Conservation (phyloP, 2,329 filamentous ascomycete genomes). For the Exophiala sp. region DNA sequence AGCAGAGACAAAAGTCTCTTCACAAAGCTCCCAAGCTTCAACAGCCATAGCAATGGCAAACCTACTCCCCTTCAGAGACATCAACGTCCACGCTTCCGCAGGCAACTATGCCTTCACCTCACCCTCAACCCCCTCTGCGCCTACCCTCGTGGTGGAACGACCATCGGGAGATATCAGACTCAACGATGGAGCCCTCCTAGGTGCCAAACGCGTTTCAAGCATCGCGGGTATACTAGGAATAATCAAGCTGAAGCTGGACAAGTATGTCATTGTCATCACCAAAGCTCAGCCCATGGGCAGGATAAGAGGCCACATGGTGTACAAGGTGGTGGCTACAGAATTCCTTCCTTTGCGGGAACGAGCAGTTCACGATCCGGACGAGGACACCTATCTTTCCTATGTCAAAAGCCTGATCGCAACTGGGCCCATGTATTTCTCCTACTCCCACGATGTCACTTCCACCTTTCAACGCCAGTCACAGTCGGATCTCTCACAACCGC, state of each 20-base stretch:
- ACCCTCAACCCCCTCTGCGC: slow-evolving; percentile 84
- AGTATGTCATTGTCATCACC: slow-evolving; percentile 94
- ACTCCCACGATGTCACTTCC: slow-evolving; percentile 94
- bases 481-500: slow-evolving; percentile 64
- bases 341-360: slow-evolving; percentile 88
- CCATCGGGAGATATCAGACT: slow-evolving; percentile 88
- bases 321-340: slow-evolving; percentile 86
- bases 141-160: slow-evolving; percentile 82
- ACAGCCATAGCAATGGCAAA: slow-evolving; percentile 19
- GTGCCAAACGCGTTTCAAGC: slow-evolving; percentile 82
- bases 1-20: slow-evolving; percentile 7
- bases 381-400: slow-evolving; percentile 82
- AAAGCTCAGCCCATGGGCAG: slow-evolving; percentile 89
- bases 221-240: slow-evolving; percentile 93
- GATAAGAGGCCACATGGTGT: slow-evolving; percentile 92
- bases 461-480: slow-evolving; percentile 91
- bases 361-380: slow-evolving; percentile 84
- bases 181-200: slow-evolving; percentile 71
- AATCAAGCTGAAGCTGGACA: slow-evolving; percentile 89
- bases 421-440: slow-evolving; percentile 96
- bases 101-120: slow-evolving; percentile 96
- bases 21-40: background rate
- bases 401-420: slow-evolving; percentile 77
- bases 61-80: slow-evolving; percentile 79
- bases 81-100: slow-evolving; percentile 89